phyloP scores from a whole-genome alignment of 805 yeast genomes.

The Ogataea kodamae region DNA sequence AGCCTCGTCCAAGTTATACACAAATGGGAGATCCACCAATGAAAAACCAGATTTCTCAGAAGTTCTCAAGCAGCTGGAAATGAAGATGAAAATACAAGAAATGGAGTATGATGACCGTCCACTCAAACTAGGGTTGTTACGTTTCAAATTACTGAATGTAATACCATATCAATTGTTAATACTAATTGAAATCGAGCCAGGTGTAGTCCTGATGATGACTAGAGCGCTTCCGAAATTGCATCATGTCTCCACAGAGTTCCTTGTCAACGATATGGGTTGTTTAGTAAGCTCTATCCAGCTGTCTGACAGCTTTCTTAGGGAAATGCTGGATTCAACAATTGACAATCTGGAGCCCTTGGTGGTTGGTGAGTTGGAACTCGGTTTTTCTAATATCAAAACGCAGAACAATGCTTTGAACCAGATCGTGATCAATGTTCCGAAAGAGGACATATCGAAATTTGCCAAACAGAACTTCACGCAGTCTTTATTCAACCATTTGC shows the following conservation, averaged over 20 bases:
- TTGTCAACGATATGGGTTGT: conserved; percentile 25
- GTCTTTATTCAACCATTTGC: conserved; percentile 22
- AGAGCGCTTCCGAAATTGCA: conserved; percentile 22
- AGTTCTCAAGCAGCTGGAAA: conserved; percentile 20
- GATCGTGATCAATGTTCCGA: conserved; percentile 25
- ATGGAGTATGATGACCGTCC: conserved; percentile 7
- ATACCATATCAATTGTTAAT: conserved; percentile 29
- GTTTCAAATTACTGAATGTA: conserved; percentile 27
- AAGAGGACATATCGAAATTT: conserved; percentile 23
- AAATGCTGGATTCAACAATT: conserved; percentile 13
- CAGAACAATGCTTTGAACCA: conserved; percentile 20
- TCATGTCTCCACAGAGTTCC: conserved; percentile 18
- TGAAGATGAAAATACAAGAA: conserved; percentile 25
- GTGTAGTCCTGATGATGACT: conserved; percentile 19
- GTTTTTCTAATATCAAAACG: conserved; percentile 18
- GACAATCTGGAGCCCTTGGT: conserved; percentile 1
- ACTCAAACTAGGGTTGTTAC: conserved; percentile 27
- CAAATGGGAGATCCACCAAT: conserved; percentile 19
- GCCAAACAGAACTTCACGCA: conserved; percentile 13
- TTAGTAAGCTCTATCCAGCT: conserved; percentile 16
- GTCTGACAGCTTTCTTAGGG: conserved; percentile 14
- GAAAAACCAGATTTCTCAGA: conserved; percentile 25
- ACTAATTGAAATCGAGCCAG: conserved; percentile 25
- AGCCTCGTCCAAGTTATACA: conserved; percentile 20
- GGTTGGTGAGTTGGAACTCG: conserved; percentile 19